Conservation (phyloP, 177 flowering plant genomes). For the Vitis hybrid region DNA sequence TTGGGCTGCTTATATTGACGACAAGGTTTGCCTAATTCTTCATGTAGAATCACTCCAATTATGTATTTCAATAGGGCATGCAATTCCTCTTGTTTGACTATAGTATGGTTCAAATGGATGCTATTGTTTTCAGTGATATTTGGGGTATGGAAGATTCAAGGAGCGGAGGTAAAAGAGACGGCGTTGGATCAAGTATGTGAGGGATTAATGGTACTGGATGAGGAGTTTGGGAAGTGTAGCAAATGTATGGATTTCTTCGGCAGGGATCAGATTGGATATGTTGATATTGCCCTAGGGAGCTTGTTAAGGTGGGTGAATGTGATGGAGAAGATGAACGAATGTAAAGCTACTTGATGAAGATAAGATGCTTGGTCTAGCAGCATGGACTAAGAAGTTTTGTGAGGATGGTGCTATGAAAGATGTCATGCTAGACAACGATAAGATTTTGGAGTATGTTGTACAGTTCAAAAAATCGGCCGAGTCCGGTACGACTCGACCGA, state of each 20-base stretch:
- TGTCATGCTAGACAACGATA: conserved; percentile 37
- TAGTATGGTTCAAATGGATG: neutral
- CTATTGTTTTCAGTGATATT: conserved; percentile 28
- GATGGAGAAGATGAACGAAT: conserved; percentile 21
- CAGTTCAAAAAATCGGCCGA: no score
- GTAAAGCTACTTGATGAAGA: conserved; percentile 24
- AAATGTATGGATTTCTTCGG: conserved; percentile 40
- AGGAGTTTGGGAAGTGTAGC: conserved; percentile 33
- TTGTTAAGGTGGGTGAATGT: conserved; percentile 35
- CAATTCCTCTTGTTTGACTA: no score
- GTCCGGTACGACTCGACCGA: rapidly evolving
- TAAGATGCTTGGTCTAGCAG: conserved; percentile 21
- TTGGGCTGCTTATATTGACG: conserved; percentile 59
- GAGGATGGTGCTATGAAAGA: conserved; percentile 33
- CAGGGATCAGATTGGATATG: conserved; percentile 33
- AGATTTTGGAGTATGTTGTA: conserved; percentile 32
- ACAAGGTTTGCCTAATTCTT: conserved; percentile 43
- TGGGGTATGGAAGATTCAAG: conserved; percentile 15
- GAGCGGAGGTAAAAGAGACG: conserved; percentile 29
- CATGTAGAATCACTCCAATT: neutral
- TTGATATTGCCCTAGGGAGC: conserved; percentile 40
- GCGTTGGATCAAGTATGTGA: conserved; percentile 15
- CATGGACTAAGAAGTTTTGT: conserved; percentile 41
- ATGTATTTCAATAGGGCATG: no score
- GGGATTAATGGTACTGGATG: conserved; percentile 32